Base-by-base conservation (phyloP, 2,329 filamentous ascomycete species). In the Rachicladosporium sp. region DNA sequence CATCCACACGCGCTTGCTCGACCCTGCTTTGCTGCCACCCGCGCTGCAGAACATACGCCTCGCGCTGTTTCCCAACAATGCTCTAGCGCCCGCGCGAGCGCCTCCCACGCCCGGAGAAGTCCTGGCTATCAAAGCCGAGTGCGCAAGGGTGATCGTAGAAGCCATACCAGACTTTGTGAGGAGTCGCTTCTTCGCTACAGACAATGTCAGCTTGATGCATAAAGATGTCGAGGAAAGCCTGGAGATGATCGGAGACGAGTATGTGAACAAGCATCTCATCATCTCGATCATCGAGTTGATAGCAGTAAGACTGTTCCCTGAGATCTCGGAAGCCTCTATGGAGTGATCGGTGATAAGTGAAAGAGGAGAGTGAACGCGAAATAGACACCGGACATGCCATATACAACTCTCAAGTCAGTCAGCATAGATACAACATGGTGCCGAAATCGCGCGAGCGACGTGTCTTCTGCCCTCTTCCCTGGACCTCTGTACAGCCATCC, bases 261-360 rank as follows among this genome's bases (percentile, higher is more conserved):
- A 94, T 63, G 80, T 87, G 63, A 98, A 98, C 64, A 93, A 88
- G 65, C 87, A 95, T 63, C 66, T 96, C 27, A 67, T 94, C 50
- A 94, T 93, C 55, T 71, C 76, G 33, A 69, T 91, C 36, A 64
- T 96, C 29, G 91, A 98, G 63, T 63, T 89, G 42, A 58, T 94
- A 2, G 67, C 95, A n/a, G 74, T 86, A 41, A 76, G 81, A 47
- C 61, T 96, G 45, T 74, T 94, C 55, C 91, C 91, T 4, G 91
- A 98, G 64, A 59, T 96, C 52, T 71, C 71, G 39, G 81, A 85
- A 52, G 78, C 75, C 56, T 76, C 78, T 30, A 72, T 35, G 13
- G 34, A 37, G 35, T 21, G 11, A 29, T 15, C 9, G 9, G 32
- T n/a, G 9, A 33, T 19, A 10, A 33, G 32, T 33, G 12, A 33